A percentile compares a stretch with the other conserved stretches of the same genome.
These are phyloP conservation scores for Podospora fimiseda DNA, from an alignment of 495 filamentous ascomycete genomes.

Conservation along the genomic window DNA sequence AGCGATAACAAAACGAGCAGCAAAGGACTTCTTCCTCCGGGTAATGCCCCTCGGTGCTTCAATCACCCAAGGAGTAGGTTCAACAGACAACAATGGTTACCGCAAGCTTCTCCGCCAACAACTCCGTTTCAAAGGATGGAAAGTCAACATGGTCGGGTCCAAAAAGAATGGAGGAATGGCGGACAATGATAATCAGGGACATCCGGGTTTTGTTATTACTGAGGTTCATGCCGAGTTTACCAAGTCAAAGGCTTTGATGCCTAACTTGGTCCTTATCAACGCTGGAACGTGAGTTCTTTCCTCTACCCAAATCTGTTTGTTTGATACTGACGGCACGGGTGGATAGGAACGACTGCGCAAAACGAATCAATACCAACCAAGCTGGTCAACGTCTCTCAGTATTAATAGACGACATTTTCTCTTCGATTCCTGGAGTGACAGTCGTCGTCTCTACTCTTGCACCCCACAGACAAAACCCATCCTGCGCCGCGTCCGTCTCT, in stretches of 20 bases:
- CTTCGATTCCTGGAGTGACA: constrained; percentile 29
- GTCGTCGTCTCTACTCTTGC: constrained; percentile 34
- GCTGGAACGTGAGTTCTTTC: constrained; percentile 25
- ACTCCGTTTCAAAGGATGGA: constrained; percentile 31
- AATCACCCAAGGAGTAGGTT: constrained; percentile 40
- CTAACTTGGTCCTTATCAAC: constrained; percentile 39
- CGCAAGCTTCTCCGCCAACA: constrained; percentile 32
- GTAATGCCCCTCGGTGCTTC: constrained; percentile 47
- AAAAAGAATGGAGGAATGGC: constrained; percentile 32
- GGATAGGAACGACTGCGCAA: constrained; percentile 26
- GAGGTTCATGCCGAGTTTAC: constrained; percentile 12
- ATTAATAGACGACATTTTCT: constrained; percentile 29
- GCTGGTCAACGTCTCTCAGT: constrained; percentile 24
- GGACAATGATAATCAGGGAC: constrained; percentile 22
- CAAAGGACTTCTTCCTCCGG: constrained; percentile 23
- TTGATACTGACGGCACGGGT: background rate
- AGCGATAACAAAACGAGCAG: constrained; percentile 4
- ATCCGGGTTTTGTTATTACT: constrained; percentile 1
- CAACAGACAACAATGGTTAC: constrained; percentile 36
- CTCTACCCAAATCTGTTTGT: background rate
- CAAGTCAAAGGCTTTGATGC: constrained; percentile 24
- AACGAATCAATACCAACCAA: constrained; percentile 27
- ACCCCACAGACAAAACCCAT: constrained; percentile 4
- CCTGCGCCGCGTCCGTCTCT: constrained; percentile 1
- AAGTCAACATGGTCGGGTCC: constrained; percentile 40